These are phyloP conservation scores for Nicotiana tomentosiformis DNA, from an alignment of 257 asterid genomes.

Conservation along the genomic window DNA sequence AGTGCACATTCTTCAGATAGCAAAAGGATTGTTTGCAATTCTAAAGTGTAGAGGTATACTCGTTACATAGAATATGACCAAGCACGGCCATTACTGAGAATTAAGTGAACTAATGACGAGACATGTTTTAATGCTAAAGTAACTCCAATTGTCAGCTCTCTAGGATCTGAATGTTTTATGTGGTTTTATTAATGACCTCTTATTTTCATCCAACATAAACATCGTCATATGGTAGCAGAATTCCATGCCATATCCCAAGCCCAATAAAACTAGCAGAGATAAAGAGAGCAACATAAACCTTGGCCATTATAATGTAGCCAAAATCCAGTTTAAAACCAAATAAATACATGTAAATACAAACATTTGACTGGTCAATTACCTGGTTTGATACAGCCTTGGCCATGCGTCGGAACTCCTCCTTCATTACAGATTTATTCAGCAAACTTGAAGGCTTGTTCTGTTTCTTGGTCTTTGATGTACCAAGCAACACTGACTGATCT, in stretches of 20 bases:
- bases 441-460: conserved; percentile 61
- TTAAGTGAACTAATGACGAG: not conserved
- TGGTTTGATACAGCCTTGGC: conserved; percentile 89
- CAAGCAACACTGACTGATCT: conserved; percentile 72
- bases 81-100: not conserved
- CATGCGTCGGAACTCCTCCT: conserved; percentile 78
- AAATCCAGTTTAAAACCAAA: not conserved
- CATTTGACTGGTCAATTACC: conserved; percentile 25
- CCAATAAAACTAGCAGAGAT: not conserved
- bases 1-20: not conserved
- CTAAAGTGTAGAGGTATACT: not conserved
- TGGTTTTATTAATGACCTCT: not conserved
- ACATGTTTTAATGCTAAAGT: not conserved
- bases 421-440: conserved; percentile 66
- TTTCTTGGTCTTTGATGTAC: conserved; percentile 81
- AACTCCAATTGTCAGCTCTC: not conserved
- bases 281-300: not conserved
- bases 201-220: not conserved
- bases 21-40: not conserved
- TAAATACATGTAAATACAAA: not conserved
- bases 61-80: not conserved
- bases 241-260: not conserved
- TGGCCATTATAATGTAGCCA: not conserved
- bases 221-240: not conserved
- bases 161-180: not conserved